Base-by-base conservation (phyloP, 495 filamentous ascomycete species). In the Podospora fimiseda region DNA sequence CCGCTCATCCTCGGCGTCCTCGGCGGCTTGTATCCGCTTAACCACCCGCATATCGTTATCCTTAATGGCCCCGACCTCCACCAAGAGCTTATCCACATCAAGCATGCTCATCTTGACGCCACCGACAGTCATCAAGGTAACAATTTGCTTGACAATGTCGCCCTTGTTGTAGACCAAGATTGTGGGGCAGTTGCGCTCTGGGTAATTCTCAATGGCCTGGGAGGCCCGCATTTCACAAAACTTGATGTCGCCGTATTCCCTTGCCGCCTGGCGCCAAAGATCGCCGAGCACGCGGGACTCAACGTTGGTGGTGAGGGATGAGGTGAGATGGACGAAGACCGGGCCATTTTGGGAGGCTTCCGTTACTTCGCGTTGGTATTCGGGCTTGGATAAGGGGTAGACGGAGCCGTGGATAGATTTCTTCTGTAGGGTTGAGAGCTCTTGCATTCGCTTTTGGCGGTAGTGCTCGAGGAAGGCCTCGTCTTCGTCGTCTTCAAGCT, bases 131-230 rank as follows among this genome's bases (percentile, higher is more conserved):
- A 79, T 80, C 56, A 99, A 74, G 18, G 89, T 96, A 5, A 99
- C 83, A 53, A 95, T 67, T 67, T 96, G 92, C 67, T 79, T 89
- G 61, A 81, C 79, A 48, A 99, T 94, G 69, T 97, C 90, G 16
- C 89, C 90, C 57, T 96, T 87, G 62, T 83, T 83, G 63, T 97
- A 99, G 0, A 95, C 80, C 51, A 99, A 70, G 24, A 99, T 91
- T 6, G 93, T 99, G 8, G 93, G 93, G 44, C 89, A 94, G 62
- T 96, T 97, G 48, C 78, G 78, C 63, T 97, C 94, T 14, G 93
- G 93, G 66, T 97, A 99, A 18, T 86, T 86, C 70, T 97, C 93
- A 61, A 99, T 96, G 52, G 93, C 95, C 80, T 95, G 84, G 62
- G 90, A 85, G 2, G 82, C 93, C 58, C 83, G 78, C 42, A 99